phyloP scores from a whole-genome alignment of 116 monocot species.

The Papilionanthe hybrid region DNA sequence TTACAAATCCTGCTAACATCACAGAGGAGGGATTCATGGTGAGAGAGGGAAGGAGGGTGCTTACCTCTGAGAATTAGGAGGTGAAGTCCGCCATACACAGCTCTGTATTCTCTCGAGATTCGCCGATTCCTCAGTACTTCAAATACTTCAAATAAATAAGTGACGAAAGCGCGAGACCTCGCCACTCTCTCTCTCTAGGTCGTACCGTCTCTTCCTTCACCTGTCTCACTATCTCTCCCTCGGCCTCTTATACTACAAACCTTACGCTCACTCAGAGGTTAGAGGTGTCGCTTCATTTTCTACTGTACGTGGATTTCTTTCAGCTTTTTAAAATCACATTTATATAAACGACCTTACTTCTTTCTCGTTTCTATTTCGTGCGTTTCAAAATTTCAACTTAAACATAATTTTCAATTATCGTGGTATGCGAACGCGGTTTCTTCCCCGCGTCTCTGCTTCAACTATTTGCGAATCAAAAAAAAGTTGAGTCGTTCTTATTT shows the following conservation, averaged over 20 bases:
- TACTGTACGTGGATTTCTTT: neutral
- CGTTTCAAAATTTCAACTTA: no score
- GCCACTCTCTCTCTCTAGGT: neutral
- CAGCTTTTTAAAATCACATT: no score
- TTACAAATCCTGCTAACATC: neutral
- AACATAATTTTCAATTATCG: no score
- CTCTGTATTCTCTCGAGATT: slow-evolving; percentile 19
- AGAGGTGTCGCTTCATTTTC: neutral
- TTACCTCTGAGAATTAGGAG: slow-evolving; percentile 10
- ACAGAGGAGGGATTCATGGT: neutral
- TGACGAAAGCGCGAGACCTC: neutral
- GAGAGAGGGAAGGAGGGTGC: neutral
- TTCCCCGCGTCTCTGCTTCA: no score
- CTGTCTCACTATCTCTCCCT: neutral
- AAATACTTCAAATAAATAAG: neutral
- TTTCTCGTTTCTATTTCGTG: no score
- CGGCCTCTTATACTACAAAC: neutral
- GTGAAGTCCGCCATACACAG: slow-evolving; percentile 13
- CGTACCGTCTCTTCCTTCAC: neutral
- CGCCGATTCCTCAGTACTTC: slow-evolving; percentile 20
- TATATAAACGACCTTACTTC: no score
- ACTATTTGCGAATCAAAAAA: no score
- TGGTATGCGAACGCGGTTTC: no score
- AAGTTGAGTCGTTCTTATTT: no score
- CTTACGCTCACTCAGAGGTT: neutral